Evolutionary conservation across 768 basidiomycete genomes (phyloP), one percentile per base, ranked within the genome.

Genomic region (Boletus reticulatus): DNA sequence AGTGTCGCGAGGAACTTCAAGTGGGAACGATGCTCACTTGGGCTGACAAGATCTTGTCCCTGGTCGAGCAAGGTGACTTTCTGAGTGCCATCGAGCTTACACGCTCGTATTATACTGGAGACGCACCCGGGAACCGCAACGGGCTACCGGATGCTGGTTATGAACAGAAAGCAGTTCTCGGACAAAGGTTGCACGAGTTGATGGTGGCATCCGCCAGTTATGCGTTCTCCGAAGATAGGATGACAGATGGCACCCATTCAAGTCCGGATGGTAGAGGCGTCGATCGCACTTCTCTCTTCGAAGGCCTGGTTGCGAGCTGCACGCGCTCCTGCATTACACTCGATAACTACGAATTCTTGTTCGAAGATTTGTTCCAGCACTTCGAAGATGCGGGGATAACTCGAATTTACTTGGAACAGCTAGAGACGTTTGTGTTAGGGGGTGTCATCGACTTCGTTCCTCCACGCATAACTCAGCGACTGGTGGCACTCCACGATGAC

Each of bases 191-290:
- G 55, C 80, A 79, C 36, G 90, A 89, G 55, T 78, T 99, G 31
- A 89, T 99, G 87, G 73, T 76, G 12, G 94, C 97, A 3, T 97
- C 97, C 2, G 78, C 89, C 41, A 83, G 79, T 19, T 98, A 95
- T 70, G 85, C 89, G 1, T 99, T 99, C 71, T 95, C 96, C 3
- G 92, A 97, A 64, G 94, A 98, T 14, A 87, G 97, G 24, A 87
- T 98, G 84, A 86, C 80, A 22, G 97, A 98, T 69, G 82, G 80
- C 39, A 96, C 94, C 2, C 94, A 98, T 72, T 68, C 75, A 49
- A 88, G 84, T 14, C 80, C 84, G 8, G 90, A 94, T 67, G 88
- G 89, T 20, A 84, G 92, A 38, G 96, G 96, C 22, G 94, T 98
- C 11, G 96, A 98, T 71, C 81, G 92, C 45, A 97, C 94, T 0